Evolutionary conservation across 1,284 basidiomycete genomes (phyloP).

Genomic region (Cryptococcus jaspeensis): DNA sequence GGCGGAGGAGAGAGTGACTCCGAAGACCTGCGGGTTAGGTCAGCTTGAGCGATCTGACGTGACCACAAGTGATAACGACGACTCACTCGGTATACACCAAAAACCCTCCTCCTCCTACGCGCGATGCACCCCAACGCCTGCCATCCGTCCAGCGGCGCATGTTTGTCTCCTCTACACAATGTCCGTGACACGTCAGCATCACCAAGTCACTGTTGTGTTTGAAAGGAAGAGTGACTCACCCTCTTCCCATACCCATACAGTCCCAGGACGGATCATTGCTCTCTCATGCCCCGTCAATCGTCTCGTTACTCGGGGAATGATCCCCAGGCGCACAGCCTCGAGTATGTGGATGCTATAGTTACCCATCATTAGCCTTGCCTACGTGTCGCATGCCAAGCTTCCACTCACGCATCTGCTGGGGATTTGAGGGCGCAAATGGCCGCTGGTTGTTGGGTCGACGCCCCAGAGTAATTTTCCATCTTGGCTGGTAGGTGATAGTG

Average conservation of each 20-base stretch:
- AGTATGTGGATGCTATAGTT: conserved; percentile 69
- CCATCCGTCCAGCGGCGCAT: conserved; percentile 58
- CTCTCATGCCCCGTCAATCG: conserved; percentile 88
- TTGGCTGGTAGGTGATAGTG: neutral
- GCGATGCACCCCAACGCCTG: conserved; percentile 54
- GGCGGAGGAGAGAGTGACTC: conserved; percentile 43
- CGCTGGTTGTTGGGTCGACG: conserved; percentile 47
- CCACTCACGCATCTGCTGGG: conserved; percentile 47
- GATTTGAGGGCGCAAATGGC: conserved; percentile 48
- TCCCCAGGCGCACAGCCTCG: conserved; percentile 81
- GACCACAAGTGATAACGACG: neutral
- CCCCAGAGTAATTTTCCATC: conserved; percentile 33
- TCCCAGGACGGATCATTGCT: conserved; percentile 85
- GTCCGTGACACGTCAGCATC: conserved; percentile 2
- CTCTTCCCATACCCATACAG: conserved; percentile 96
- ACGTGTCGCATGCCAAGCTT: neutral
- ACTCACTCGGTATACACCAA: conserved; percentile 53
- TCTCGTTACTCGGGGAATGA: conserved; percentile 85
- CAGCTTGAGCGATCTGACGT: neutral
- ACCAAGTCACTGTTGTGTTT: neutral
- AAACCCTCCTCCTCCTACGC: conserved; percentile 55
- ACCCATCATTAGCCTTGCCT: neutral
- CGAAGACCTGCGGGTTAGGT: conserved; percentile 25
- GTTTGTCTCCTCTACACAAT: conserved; percentile 44
- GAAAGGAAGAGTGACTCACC: conserved; percentile 58